Conservation (phyloP, 176 grass and related monocot species). For the Rhynchospora breviuscula region DNA sequence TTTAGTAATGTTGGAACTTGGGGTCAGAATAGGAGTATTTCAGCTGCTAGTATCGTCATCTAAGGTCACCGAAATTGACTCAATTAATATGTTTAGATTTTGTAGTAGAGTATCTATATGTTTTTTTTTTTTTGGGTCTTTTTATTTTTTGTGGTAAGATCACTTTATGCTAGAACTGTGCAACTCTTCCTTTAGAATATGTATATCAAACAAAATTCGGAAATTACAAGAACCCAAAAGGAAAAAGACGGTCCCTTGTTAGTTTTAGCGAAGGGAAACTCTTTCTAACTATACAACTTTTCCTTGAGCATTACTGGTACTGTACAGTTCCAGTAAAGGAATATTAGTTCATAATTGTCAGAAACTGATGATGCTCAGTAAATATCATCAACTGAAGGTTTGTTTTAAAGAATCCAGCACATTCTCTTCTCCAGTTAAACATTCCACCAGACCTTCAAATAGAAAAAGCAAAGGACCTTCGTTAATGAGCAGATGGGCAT, state of each 20-base stretch:
- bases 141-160: not conserved
- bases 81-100: not conserved
- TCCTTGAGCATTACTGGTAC: not conserved
- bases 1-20: too few relatives aligned
- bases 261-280: not conserved
- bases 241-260: not conserved
- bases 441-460: slow-evolving; percentile 55
- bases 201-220: not conserved
- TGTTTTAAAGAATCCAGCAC: slow-evolving; percentile 40
- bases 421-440: slow-evolving; percentile 62
- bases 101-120: not conserved
- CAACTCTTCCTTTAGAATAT: not conserved
- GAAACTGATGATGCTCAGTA: slow-evolving; percentile 7
- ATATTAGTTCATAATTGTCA: not conserved
- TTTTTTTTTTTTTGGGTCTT: too few relatives aligned
- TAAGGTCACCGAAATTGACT: not conserved
- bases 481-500: not conserved
- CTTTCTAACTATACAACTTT: not conserved
- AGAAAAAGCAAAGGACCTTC: not conserved
- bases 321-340: not conserved
- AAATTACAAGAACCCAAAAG: not conserved
- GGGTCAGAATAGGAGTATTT: too few relatives aligned
- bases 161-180: too few relatives aligned
- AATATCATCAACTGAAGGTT: not conserved
- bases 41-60: too few relatives aligned